These are phyloP conservation scores for Datisca glomerata DNA, from an alignment of 306 rosid genomes.

Conservation along the genomic window DNA sequence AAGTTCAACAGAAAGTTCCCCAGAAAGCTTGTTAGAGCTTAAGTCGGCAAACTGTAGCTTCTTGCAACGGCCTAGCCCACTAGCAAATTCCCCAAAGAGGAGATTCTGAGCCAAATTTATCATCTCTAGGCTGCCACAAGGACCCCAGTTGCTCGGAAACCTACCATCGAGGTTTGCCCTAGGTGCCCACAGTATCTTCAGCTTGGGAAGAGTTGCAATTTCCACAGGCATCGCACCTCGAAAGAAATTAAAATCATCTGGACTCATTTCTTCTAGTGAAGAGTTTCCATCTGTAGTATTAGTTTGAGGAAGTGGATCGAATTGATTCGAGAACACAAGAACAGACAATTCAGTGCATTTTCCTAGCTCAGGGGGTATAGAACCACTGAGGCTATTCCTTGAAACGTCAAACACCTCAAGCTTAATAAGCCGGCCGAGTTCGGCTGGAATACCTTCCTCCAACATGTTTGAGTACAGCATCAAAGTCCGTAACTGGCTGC, in stretches of 20 bases:
- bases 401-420: slow-evolving; percentile 79
- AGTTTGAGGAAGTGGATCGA: slow-evolving; percentile 26
- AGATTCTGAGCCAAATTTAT: slow-evolving; percentile 64
- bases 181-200: slow-evolving; percentile 78
- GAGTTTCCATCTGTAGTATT: slow-evolving; percentile 19
- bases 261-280: slow-evolving; percentile 23
- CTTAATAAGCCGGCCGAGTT: slow-evolving; percentile 42
- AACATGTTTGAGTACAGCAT: slow-evolving; percentile 61
- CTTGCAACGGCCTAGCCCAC: slow-evolving; percentile 39
- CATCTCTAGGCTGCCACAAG: slow-evolving; percentile 62
- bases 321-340: slow-evolving; percentile 66
- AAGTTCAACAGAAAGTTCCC: slow-evolving; percentile 40
- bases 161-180: slow-evolving; percentile 57
- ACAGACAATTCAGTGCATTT: slow-evolving; percentile 51
- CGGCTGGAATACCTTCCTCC: slow-evolving; percentile 54
- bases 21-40: slow-evolving; percentile 52
- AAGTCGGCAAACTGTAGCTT: slow-evolving; percentile 60
- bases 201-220: slow-evolving; percentile 46
- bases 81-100: slow-evolving; percentile 50
- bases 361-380: slow-evolving; percentile 52
- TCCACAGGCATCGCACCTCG: slow-evolving; percentile 57
- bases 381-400: slow-evolving; percentile 61
- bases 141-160: slow-evolving; percentile 51
- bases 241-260: slow-evolving; percentile 61
- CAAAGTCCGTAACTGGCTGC: slow-evolving; percentile 41